These are phyloP conservation scores for Mycena alexandri DNA, from an alignment of 768 basidiomycete species.

Conservation along the genomic window DNA sequence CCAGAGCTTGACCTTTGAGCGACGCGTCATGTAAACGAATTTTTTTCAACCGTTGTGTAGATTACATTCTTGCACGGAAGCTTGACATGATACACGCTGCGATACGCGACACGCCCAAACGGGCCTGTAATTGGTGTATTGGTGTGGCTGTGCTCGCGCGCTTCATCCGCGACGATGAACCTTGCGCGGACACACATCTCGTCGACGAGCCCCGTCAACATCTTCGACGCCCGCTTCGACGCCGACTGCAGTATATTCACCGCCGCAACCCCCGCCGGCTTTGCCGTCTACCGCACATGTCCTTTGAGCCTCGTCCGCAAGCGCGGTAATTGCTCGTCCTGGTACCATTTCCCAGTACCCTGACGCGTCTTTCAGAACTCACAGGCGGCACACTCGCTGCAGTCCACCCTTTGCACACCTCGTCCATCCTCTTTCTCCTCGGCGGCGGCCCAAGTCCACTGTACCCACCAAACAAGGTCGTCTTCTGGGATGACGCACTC, in stretches of 20 bases:
- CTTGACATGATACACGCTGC: too few relatives aligned
- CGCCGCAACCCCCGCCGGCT: conserved; percentile 81
- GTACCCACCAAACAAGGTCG: conserved; percentile 93
- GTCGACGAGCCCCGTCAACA: conserved; percentile 77
- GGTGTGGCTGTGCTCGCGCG: neutral
- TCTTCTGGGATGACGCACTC: conserved; percentile 87
- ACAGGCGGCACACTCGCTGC: conserved; percentile 83
- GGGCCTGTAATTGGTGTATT: too few relatives aligned
- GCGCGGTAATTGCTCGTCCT: conserved; percentile 67
- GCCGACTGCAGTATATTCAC: conserved; percentile 87
- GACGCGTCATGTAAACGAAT: too few relatives aligned
- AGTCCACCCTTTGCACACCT: conserved; percentile 82
- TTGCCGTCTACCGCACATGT: conserved; percentile 83
- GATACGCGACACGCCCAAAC: too few relatives aligned
- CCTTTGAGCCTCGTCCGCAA: conserved; percentile 85
- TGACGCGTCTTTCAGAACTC: conserved; percentile 66
- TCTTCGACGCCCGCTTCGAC: conserved; percentile 85
- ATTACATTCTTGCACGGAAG: too few relatives aligned
- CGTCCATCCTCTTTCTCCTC: conserved; percentile 87
- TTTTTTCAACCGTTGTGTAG: too few relatives aligned
- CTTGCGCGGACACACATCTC: conserved; percentile 88
- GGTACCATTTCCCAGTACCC: neutral
- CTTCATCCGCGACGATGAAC: conserved; percentile 69
- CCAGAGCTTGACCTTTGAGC: too few relatives aligned
- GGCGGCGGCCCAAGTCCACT: conserved; percentile 90